Conservation (phyloP, 495 filamentous ascomycete species). For the Penicillium cinerascens region DNA sequence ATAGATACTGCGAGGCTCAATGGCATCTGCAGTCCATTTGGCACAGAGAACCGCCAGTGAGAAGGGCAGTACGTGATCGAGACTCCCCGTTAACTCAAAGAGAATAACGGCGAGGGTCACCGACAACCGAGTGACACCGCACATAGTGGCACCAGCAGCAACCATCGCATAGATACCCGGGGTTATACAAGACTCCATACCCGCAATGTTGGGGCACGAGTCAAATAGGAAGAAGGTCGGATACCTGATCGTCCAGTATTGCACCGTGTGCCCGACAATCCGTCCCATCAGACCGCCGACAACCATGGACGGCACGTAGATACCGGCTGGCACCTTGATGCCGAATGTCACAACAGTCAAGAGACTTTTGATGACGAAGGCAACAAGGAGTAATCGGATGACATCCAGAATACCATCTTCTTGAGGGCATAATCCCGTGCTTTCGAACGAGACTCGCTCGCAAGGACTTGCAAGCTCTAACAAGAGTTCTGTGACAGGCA, state of each 20-base stretch:
- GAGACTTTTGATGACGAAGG: conserved; percentile 85
- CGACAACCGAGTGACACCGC: conserved; percentile 89
- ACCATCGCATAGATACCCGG: conserved; percentile 95
- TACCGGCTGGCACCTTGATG: conserved; percentile 92
- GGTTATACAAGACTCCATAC: conserved; percentile 82
- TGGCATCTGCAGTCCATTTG: conserved; percentile 96
- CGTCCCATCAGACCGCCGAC: conserved; percentile 92
- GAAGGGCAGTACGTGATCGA: conserved; percentile 94
- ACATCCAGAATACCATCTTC: conserved; percentile 71
- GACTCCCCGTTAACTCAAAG: conserved; percentile 90
- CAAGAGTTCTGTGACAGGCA: conserved; percentile 86
- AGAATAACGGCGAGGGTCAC: conserved; percentile 94
- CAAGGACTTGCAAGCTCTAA: conserved; percentile 90
- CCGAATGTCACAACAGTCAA: conserved; percentile 88
- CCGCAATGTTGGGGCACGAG: conserved; percentile 62
- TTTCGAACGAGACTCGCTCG: conserved; percentile 54
- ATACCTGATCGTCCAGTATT: conserved; percentile 73
- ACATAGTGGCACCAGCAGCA: conserved; percentile 96
- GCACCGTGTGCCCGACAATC: conserved; percentile 79
- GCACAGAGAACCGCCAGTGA: conserved; percentile 87
- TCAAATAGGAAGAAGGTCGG: conserved; percentile 70
- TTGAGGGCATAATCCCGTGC: conserved; percentile 71
- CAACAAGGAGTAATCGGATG: conserved; percentile 64
- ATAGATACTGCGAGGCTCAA: conserved; percentile 94
- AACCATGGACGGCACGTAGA: conserved; percentile 98